Base-by-base conservation (phyloP, 2,329 filamentous ascomycete genomes). In the Septoria linicola region DNA sequence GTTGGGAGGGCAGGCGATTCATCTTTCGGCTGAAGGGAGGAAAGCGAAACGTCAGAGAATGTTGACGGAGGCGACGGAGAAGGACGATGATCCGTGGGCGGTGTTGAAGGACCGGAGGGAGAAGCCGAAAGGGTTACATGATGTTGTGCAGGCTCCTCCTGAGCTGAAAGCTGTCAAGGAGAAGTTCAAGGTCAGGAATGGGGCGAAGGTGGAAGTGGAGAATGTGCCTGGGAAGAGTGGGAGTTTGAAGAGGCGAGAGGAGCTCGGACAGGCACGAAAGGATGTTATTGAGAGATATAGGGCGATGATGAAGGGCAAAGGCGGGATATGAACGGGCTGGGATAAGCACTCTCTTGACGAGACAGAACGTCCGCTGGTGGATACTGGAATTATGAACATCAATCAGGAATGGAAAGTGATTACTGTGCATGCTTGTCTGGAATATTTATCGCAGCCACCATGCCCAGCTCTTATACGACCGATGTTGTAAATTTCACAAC, bases 281-380 rank as follows among this genome's bases (percentile, higher is more conserved):
- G 82, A 80, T 48, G 82, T 91, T n/a, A 83, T 92, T 50, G 84
- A 87, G 59, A 77, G 81, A 36, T 92, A 92, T 68, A 75, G 88
- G 54, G 79, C 79, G 59, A 74, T 88, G 73, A 89, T 89, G 83
- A 77, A 76, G 31, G 74, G 74, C 54, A 52, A 42, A 23, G 48
- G 46, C 14, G 49, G 51, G 8, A 10, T 53, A 30, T 57, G 46
- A 56, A 21, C 17, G 20, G 14, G 16, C 31, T 34, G 27, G n/a
- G n/a, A n/a, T n/a, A n/a, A n/a, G n/a, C n/a, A n/a, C n/a, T n/a
- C n/a, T n/a, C n/a, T n/a, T n/a, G n/a, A n/a, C n/a, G n/a, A n/a
- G n/a, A 27, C 23, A 27, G 23, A 5, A 27, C 23, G 23, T n/a
- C n/a, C n/a, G n/a, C n/a, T n/a, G n/a, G n/a, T n/a, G n/a, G n/a